A percentile compares a stretch with the other conserved stretches of the same genome.
Conservation (phyloP, 495 filamentous ascomycete genomes). For the Polyplosphaeria fusca region DNA sequence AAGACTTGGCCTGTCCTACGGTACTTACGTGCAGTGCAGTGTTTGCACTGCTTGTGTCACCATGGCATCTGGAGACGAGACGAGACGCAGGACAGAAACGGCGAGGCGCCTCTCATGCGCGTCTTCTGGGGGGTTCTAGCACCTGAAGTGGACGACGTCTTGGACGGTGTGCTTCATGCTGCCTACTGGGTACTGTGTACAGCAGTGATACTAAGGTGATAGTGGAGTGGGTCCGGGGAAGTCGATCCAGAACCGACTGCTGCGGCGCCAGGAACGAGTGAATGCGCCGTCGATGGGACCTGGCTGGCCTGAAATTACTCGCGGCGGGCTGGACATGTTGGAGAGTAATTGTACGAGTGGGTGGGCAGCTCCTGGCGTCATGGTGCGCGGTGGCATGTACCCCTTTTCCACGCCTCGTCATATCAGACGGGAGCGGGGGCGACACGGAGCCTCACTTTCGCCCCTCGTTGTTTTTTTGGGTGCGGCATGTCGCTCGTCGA, state of each 20-base stretch:
- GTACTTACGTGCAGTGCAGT: too few species aligned
- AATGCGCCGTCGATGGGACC: slow-evolving; percentile 27
- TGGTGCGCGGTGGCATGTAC: not conserved
- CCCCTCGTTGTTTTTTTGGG: not conserved
- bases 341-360: slow-evolving; percentile 6
- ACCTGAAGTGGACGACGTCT: too few species aligned
- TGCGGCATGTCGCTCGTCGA: not conserved
- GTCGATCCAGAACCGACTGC: slow-evolving; percentile 25
- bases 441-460: slow-evolving; percentile 5
- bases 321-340: not conserved
- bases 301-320: slow-evolving; percentile 19
- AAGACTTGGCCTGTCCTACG: too few species aligned
- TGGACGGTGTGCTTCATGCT: too few species aligned
- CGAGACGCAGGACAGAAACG: too few species aligned
- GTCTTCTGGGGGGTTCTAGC: too few species aligned
- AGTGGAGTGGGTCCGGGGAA: slow-evolving; percentile 38
- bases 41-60: too few species aligned
- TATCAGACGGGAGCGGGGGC: slow-evolving; percentile 14
- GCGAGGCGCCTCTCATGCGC: too few species aligned
- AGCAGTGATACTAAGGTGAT: too few species aligned
- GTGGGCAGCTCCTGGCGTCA: not conserved
- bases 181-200: too few species aligned
- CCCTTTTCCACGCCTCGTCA: slow-evolving; percentile 23
- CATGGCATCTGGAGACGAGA: too few species aligned
- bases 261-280: slow-evolving; percentile 29